Conservation (phyloP, 208 protist species). For the Wallacemonas sp. region DNA sequence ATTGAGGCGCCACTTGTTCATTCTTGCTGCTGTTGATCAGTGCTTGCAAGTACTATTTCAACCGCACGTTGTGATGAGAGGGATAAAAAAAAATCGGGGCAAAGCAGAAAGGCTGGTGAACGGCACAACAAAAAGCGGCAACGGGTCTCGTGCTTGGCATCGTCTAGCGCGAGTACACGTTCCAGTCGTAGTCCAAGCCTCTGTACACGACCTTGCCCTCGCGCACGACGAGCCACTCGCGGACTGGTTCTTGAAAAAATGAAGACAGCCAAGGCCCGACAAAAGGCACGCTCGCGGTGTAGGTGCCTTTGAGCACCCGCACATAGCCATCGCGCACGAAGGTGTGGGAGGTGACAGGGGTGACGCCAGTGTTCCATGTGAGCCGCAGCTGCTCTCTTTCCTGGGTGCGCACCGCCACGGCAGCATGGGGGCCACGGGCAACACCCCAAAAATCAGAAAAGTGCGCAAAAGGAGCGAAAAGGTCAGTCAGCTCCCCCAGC, state of each 20-base stretch:
- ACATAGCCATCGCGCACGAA: conserved; percentile 74
- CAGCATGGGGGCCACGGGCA: conserved; percentile 53
- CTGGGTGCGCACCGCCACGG: conserved; percentile 42
- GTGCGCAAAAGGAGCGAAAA: conserved; percentile 48
- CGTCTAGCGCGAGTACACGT: conserved; percentile 21
- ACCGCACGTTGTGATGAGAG: too few species aligned
- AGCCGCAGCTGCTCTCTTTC: conserved; percentile 59
- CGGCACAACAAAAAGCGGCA: neutral
- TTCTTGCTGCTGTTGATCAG: too few species aligned
- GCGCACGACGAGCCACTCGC: conserved; percentile 71
- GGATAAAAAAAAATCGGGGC: too few species aligned
- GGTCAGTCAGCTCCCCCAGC: conserved; percentile 42
- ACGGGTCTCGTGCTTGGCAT: neutral
- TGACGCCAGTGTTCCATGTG: conserved; percentile 54
- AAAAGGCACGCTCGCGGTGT: conserved; percentile 36
- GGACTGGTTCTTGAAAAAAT: conserved; percentile 60
- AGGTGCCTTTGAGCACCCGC: conserved; percentile 50
- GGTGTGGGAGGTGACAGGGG: conserved; percentile 61
- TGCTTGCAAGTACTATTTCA: too few species aligned
- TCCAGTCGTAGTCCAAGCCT: conserved; percentile 74
- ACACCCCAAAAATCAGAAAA: conserved; percentile 84
- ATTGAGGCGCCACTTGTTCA: too few species aligned
- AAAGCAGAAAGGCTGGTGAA: too few species aligned
- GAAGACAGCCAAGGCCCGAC: conserved; percentile 57
- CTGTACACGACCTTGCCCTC: conserved; percentile 72